Evolutionary conservation across 2,329 filamentous ascomycete genomes (phyloP).

Genomic region (Diaporthe longicolla): DNA sequence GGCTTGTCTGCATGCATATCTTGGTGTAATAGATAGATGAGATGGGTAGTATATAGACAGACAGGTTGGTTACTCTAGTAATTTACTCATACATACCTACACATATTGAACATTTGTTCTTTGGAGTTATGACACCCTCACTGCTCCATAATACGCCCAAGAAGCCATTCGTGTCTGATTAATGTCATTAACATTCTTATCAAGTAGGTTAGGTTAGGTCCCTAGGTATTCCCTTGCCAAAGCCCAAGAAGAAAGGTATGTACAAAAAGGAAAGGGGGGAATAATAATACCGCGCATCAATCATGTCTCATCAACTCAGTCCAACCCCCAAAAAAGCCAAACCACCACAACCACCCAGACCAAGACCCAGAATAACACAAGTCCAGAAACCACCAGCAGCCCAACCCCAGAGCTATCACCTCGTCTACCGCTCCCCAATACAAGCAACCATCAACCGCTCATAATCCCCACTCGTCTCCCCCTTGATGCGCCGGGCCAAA

Average conservation of each 20-base stretch:
- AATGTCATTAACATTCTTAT: constrained; percentile 24
- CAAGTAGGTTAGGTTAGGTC: neutral
- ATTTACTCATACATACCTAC: neutral
- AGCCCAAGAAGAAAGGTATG: neutral
- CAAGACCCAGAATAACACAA: neutral
- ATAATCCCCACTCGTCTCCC: constrained; percentile 90
- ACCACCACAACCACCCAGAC: neutral
- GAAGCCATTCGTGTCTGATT: neutral
- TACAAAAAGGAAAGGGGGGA: constrained; percentile 1
- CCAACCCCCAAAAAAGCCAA: neutral
- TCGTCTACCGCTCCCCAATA: constrained; percentile 58
- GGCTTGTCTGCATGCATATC: too few relatives aligned
- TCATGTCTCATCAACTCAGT: constrained; percentile 20
- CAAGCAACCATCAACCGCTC: constrained; percentile 81
- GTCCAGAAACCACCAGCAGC: neutral
- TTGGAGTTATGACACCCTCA: too few relatives aligned
- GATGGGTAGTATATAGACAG: neutral
- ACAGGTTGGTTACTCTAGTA: neutral
- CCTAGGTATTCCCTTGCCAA: neutral
- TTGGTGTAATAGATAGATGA: neutral
- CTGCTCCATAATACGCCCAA: neutral
- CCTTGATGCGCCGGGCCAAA: constrained; percentile 78
- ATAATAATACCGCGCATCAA: constrained; percentile 23
- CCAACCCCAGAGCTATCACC: too few relatives aligned
- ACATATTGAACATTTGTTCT: too few relatives aligned